A percentile compares a stretch with the other conserved stretches of the same genome.
phyloP scores from a whole-genome alignment of 345 rosid genomes.

The Atalantia buxifolia region DNA sequence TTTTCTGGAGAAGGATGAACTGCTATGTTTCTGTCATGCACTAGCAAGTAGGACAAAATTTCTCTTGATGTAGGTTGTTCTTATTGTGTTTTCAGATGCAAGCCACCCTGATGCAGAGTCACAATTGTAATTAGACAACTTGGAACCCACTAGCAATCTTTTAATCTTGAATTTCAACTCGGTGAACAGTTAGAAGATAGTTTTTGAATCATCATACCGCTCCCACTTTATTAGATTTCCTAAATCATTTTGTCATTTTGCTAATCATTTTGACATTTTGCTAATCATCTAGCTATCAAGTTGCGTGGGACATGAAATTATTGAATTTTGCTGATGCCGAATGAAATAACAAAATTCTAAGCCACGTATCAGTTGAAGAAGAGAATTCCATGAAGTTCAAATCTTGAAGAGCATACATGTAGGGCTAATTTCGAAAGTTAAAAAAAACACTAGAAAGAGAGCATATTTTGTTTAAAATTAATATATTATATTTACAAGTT shows the following conservation, averaged over 20 bases:
- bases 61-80: too few species aligned
- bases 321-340: neutral
- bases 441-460: neutral
- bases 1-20: too few species aligned
- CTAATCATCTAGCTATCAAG: neutral
- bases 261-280: neutral
- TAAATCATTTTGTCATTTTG: neutral
- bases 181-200: neutral
- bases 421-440: neutral
- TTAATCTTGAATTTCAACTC: neutral
- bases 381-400: neutral
- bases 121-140: neutral
- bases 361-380: neutral
- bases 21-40: too few species aligned
- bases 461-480: too few species aligned
- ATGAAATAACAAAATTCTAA: neutral
- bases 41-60: too few species aligned
- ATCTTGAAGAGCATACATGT: neutral
- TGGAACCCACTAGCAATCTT: neutral
- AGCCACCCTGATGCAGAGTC: neutral
- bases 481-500: too few species aligned
- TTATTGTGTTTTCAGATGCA: too few species aligned
- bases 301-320: neutral
- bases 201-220: neutral
- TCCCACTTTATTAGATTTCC: neutral